These are phyloP conservation scores for Penicillium coprophilum DNA, from an alignment of 495 filamentous ascomycete genomes.

Conservation along the genomic window DNA sequence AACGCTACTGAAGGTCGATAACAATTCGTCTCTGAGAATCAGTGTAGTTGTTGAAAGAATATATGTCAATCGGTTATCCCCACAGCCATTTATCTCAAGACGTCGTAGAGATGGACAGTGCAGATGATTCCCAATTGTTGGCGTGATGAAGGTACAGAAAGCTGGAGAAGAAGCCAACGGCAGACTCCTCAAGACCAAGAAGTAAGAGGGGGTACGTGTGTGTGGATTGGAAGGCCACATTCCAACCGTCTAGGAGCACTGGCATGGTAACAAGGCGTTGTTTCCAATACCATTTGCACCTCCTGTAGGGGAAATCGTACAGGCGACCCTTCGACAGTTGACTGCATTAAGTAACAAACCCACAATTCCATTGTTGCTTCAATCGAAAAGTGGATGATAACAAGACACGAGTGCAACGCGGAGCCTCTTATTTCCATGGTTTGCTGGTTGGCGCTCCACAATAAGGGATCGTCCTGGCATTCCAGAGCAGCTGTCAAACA, in stretches of 20 bases:
- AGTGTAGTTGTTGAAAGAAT: neutral
- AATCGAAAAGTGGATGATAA: conserved; percentile 1
- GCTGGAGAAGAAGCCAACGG: conserved; percentile 9
- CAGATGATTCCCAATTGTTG: neutral
- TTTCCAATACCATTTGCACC: conserved; percentile 17
- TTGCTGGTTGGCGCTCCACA: conserved; percentile 12
- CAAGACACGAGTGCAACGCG: conserved; percentile 14
- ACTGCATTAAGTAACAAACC: conserved; percentile 13
- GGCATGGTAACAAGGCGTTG: conserved; percentile 33
- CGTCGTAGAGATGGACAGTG: neutral
- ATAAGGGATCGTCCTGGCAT: conserved; percentile 18
- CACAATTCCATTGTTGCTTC: neutral
- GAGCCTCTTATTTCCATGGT: conserved; percentile 20
- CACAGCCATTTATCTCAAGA: no score
- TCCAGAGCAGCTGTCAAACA: conserved; percentile 25
- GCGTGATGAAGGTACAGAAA: neutral
- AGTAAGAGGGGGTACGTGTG: neutral
- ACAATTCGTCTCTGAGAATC: neutral
- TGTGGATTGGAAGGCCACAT: conserved; percentile 22
- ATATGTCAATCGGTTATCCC: neutral
- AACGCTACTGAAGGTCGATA: neutral
- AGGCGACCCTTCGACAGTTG: neutral
- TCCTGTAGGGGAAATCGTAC: conserved; percentile 3
- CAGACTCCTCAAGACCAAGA: conserved; percentile 4
- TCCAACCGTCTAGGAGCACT: conserved; percentile 24